Conservation (phyloP, 179 eudicot genomes). For the Silene vulgaris region DNA sequence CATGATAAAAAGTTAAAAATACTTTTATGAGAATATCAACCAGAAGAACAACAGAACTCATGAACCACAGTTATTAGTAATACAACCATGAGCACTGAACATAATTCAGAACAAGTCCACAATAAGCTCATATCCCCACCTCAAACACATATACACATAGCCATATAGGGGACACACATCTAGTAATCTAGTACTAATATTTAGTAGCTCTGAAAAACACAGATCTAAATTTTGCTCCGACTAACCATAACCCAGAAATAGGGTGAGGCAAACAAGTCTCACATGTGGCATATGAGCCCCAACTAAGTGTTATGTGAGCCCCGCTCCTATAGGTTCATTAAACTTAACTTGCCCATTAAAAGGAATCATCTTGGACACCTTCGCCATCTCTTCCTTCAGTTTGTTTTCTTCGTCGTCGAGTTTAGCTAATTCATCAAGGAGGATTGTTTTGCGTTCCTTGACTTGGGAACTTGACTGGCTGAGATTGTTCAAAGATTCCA, state of each 20-base stretch:
- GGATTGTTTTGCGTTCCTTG: constrained; percentile 7
- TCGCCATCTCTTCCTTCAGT: constrained; percentile 5
- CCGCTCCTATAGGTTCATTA: constrained; percentile 12
- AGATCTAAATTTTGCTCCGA: too few relatives aligned
- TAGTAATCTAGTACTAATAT: background rate
- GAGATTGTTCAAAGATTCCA: constrained; percentile 10
- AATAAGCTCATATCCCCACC: background rate
- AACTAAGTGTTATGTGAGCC: background rate
- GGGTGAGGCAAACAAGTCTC: background rate
- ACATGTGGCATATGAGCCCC: background rate
- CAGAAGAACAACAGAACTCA: background rate
- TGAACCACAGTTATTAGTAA: background rate
- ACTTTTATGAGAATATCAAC: background rate
- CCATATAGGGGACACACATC: too few relatives aligned
- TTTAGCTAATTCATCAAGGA: constrained; percentile 9
- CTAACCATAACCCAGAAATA: background rate
- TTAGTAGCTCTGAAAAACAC: too few relatives aligned
- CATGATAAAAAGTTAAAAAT: background rate
- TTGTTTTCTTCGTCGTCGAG: background rate
- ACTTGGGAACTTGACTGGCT: background rate
- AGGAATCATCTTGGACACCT: constrained; percentile 6
- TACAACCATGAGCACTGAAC: background rate
- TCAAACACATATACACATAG: too few relatives aligned
- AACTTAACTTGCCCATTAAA: background rate
- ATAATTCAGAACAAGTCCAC: background rate